Percentiles rank a stretch among this genome's conserved stretches.
Evolutionary conservation across 179 eudicot species (phyloP).

Genomic region (Patellifolia procumbens): DNA sequence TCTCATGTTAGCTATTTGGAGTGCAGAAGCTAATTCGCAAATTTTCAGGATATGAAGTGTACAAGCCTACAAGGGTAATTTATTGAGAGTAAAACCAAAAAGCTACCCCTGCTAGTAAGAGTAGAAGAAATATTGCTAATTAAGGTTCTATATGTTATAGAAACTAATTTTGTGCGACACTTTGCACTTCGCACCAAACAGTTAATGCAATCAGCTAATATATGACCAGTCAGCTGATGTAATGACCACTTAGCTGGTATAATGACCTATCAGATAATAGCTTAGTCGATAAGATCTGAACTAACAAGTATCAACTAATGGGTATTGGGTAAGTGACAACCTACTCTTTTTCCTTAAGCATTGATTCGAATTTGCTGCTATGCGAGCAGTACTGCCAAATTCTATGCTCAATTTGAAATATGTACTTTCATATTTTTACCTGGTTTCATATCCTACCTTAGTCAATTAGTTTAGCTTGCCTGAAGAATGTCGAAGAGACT

Average conservation of each 20-base stretch:
- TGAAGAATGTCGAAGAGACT: not conserved
- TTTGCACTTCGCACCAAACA: no score
- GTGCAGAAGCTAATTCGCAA: not conserved
- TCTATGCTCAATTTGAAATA: not conserved
- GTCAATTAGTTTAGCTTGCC: not conserved
- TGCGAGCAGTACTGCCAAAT: not conserved
- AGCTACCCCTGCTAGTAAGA: not conserved
- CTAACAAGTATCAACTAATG: not conserved
- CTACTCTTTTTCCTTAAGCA: not conserved
- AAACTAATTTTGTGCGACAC: no score
- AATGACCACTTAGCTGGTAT: no score
- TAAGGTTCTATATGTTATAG: no score
- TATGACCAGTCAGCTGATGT: no score
- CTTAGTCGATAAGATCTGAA: not conserved
- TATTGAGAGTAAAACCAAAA: not conserved
- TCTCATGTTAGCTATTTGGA: not conserved
- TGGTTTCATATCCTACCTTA: not conserved
- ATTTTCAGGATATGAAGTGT: not conserved
- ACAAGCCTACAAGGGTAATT: not conserved
- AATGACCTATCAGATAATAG: not conserved
- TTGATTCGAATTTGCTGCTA: not conserved
- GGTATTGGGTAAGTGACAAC: no score
- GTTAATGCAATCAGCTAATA: not conserved
- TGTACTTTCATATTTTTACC: not conserved
- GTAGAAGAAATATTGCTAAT: no score